Evolutionary conservation across 768 basidiomycete species (phyloP), one percentile per base, ranked within the genome.

Genomic region (Neoboletus brunneissimus): DNA sequence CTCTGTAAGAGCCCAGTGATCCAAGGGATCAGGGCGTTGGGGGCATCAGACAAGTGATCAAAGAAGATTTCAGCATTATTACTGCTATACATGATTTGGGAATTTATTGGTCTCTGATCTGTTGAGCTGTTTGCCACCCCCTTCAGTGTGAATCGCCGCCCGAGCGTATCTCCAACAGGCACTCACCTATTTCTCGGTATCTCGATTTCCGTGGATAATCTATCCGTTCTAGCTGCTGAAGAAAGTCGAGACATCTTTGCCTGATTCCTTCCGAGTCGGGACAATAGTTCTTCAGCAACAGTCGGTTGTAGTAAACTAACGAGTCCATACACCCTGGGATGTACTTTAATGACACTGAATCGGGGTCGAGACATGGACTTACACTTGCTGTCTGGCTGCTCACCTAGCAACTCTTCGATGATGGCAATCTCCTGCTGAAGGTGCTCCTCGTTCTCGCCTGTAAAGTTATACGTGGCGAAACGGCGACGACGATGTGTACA

Each of bases 351-450:
- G 34, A 35, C 11, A 18, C 23, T 13, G 3, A 42, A 53, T 32
- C 34, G 46, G 53, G 29, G 43, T 20, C n/a, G 20, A 42, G 52
- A 40, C 20, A 37, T 22, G 23, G 47, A 54, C 85, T 53, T 67
- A 92, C 94, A 98, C 80, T 93, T 96, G 62, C 92, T 91, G 63
- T 96, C 93, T 2, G 94, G 87, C 66, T 98, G 91, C 59, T 94
- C 87, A 34, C 88, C 85, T 27, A 95, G 74, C 16, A 99, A 79
- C 61, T 96, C 93, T 62, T 88, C 78, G 49, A 98, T 94, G 5
- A 84, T 79, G 4, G 65, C 63, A 25, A 98, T 89, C 71, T 99
- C 96, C 18, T 88, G 78, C 42, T 81, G 75, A 15, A 99, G 71
- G 4, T 88, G 68, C 0, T 71, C 68, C 53, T 76, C 75, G 54